Base-by-base conservation (phyloP, 805 yeast species). In the Teunomyces aglyptinius region DNA sequence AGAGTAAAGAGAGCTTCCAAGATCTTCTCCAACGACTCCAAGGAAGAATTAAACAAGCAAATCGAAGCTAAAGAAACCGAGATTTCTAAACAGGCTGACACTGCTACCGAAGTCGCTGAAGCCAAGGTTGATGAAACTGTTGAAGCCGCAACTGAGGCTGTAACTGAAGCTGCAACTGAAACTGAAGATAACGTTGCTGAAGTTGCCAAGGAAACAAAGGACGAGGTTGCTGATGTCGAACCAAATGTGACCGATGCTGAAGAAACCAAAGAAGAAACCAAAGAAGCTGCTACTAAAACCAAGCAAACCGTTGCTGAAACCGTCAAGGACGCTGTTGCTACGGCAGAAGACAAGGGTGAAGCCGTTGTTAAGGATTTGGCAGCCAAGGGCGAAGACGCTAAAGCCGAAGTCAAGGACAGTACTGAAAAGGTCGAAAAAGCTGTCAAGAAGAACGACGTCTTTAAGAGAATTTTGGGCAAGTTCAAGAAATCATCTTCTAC, bases 1-100 rank as follows among this genome's bases (percentile, higher is more conserved):
- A 68, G 53, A 57, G 65, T 67, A 45, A 67, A 63, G 60, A 67
- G 73, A 63, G 68, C 67, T 19, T 67, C 72, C 31, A 66, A 59
- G 57, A 61, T 65, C 47, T 68, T 68, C 54, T 47, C 54, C 38
- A 53, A 55, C 31, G 67, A 66, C 38, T 50, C 57, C 39, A 61
- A 63, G 53, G 64, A 64, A 47, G 49, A 52, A 11, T 54, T 58
- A 47, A 27, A 36, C 20, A 48, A 40, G 51, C 45, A 36, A 22
- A 22, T 28, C 24, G 49, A 46, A 22, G 41, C 48, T 18, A 47
- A 47, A 41, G 48, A 38, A 11, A 24, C 24, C 19, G 39, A 16
- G 8, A 29, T 24, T 13, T 22, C 33, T n/a, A 26, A 39, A 13
- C 15, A 24, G 6, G 18, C 29, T 44, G 49, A 35, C 33, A 48